These are phyloP conservation scores for Remersonia thermophila DNA, from an alignment of 2,329 filamentous ascomycete genomes.

Conservation along the genomic window DNA sequence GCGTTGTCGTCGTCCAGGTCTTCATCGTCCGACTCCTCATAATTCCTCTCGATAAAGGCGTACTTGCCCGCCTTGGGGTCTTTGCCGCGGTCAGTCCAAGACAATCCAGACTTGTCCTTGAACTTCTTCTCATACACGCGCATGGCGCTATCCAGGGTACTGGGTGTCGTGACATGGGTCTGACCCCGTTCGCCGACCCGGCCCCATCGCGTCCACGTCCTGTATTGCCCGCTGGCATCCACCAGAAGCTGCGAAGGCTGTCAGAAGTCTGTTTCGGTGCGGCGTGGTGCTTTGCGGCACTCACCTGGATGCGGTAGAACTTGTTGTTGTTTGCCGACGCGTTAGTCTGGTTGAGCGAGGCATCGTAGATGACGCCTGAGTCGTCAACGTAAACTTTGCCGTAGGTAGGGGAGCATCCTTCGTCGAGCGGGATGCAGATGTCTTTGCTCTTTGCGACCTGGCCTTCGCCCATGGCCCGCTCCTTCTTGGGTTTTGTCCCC, in stretches of 20 bases:
- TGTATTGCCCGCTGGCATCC: conserved; percentile 29
- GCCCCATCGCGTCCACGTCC: conserved; percentile 70
- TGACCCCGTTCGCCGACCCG: conserved; percentile 54
- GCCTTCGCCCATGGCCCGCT: conserved; percentile 22
- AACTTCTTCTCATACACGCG: conserved; percentile 48
- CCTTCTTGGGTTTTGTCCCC: neutral
- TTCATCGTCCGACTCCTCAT: conserved; percentile 55
- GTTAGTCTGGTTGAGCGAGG: conserved; percentile 68
- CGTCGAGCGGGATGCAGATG: conserved; percentile 39
- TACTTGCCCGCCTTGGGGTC: conserved; percentile 58
- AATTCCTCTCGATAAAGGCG: conserved; percentile 68
- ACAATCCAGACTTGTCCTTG: conserved; percentile 46
- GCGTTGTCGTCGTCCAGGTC: conserved; percentile 32
- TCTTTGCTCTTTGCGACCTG: conserved; percentile 32
- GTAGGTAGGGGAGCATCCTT: conserved; percentile 25
- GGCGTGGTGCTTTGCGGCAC: neutral
- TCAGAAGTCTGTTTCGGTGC: neutral
- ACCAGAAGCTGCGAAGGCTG: conserved; percentile 28
- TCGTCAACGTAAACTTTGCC: conserved; percentile 52
- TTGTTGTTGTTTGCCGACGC: conserved; percentile 66
- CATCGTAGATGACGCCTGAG: conserved; percentile 60
- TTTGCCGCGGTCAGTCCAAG: conserved; percentile 40
- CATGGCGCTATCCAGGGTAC: conserved; percentile 31
- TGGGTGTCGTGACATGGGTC: conserved; percentile 30
- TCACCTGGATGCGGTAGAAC: conserved; percentile 63